These are phyloP conservation scores for Zoysia pacifica DNA, from an alignment of 176 grass and related monocot species.

Conservation along the genomic window DNA sequence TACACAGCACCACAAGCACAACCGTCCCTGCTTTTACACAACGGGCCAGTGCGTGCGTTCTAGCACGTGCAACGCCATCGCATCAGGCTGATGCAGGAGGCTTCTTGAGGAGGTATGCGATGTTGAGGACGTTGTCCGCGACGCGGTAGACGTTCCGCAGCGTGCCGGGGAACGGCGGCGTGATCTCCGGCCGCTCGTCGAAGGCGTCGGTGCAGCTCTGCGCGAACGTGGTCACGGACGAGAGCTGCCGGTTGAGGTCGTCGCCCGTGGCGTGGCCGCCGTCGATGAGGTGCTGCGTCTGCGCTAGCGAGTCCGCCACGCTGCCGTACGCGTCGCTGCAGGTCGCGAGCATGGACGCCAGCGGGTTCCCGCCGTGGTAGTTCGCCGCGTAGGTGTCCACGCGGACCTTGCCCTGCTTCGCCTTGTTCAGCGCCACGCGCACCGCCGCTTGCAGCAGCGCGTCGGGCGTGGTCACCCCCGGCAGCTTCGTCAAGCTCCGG, in stretches of 20 bases:
- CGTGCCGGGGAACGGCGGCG: neutral
- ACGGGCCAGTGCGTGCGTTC: neutral
- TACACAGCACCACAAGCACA: neutral
- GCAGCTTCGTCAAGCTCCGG: slow-evolving; percentile 17
- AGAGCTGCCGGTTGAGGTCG: neutral
- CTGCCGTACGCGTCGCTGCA: slow-evolving; percentile 17
- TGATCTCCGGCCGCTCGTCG: neutral
- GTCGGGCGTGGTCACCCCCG: slow-evolving; percentile 11
- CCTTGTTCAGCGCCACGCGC: neutral
- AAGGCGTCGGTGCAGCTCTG: slow-evolving; percentile 36
- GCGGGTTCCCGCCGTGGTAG: neutral
- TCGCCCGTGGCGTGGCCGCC: neutral
- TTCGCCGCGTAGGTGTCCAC: neutral
- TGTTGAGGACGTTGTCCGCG: slow-evolving; percentile 31
- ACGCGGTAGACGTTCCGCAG: slow-evolving; percentile 27
- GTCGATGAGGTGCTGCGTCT: neutral
- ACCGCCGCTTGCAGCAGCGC: slow-evolving; percentile 33
- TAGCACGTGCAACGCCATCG: neutral
- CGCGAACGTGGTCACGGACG: slow-evolving; percentile 16
- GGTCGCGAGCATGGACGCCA: slow-evolving; percentile 15
- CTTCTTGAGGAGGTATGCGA: slow-evolving; percentile 16
- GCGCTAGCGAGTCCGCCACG: slow-evolving; percentile 22
- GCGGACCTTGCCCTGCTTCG: slow-evolving; percentile 1
- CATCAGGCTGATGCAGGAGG: neutral
- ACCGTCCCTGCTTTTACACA: neutral